Conservation (phyloP, 2,329 filamentous ascomycete genomes). For the Alternaria angustiovoidea region DNA sequence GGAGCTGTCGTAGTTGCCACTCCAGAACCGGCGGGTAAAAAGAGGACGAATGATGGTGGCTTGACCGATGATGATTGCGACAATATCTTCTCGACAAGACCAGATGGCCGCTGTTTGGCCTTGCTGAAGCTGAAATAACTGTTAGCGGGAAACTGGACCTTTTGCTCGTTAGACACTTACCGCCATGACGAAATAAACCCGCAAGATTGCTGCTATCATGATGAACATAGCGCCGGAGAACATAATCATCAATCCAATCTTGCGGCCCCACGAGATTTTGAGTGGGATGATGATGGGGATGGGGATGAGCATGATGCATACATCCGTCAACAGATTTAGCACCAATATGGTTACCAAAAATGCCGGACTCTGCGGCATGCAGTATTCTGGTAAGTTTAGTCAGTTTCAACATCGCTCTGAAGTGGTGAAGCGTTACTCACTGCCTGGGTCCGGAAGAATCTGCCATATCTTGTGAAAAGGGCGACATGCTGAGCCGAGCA, state of each 20-base stretch:
- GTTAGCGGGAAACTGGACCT: background rate
- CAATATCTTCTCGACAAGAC: constrained; percentile 52
- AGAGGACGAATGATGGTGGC: constrained; percentile 48
- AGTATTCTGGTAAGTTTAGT: constrained; percentile 23
- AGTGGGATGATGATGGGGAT: constrained; percentile 45
- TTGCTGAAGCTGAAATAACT: constrained; percentile 13
- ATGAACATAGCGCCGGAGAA: constrained; percentile 48
- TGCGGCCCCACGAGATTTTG: constrained; percentile 39
- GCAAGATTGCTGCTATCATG: constrained; percentile 42
- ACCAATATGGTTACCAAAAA: constrained; percentile 47
- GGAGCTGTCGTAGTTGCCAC: background rate
- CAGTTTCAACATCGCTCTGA: background rate
- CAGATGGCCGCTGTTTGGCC: constrained; percentile 44
- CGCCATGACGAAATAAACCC: constrained; percentile 39
- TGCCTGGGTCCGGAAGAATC: constrained; percentile 50
- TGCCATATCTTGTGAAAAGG: constrained; percentile 50
- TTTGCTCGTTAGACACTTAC: constrained; percentile 23
- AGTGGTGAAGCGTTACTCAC: constrained; percentile 29
- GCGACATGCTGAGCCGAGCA: constrained; percentile 38
- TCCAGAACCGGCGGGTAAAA: constrained; percentile 25
- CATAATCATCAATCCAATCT: constrained; percentile 42
- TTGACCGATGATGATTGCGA: constrained; percentile 51
- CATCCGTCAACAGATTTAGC: constrained; percentile 35
- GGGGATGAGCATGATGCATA: constrained; percentile 49
- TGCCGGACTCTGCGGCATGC: constrained; percentile 44